Base-by-base conservation (phyloP, 768 basidiomycete species). In the Kwoniella shandongensis region DNA sequence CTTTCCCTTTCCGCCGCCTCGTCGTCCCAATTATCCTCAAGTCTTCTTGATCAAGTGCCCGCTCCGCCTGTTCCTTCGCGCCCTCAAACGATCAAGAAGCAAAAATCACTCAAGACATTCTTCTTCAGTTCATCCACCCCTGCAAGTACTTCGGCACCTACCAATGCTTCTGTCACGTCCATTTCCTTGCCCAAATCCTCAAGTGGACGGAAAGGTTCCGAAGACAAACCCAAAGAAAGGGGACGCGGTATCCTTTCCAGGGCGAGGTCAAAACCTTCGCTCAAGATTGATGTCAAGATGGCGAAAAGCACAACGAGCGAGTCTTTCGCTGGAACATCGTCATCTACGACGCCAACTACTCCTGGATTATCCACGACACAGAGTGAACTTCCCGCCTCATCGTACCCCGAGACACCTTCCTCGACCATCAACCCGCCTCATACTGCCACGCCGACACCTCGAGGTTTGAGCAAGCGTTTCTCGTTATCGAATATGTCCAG, bases 381-480 rank as follows among this genome's bases (percentile, higher is more conserved):
- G 30, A 50, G 46, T 2, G 54, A 42, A 32, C 39, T 36, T 8
- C 46, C 54, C 27, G 26, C 30, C 10, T 55, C 54, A 0, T 45
- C 47, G 17, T 32, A 6, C 13, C 7, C 32, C 13, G 6, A 6
- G 7, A 44, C 56, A n/a, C 30, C 36, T 18, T 5, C 38, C 40
- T 39, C 45, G 10, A 3, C 22, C 20, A 30, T 22, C 17, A 8
- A 3, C 20, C 5, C 47, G 4, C 45, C 23, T 11, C 20, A 17
- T 26, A 48, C 46, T 26, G n/a, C n/a, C 26, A n/a, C n/a, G 20
- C 7, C 45, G 22, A 32, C 20, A 23, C 47, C 53, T 22, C 53
- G 59, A 22, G 58, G 67, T 26, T 47, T 71, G 38, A 62, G 52
- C 23, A 72, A 72, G 51, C 41, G 70, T 7, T 72, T 72, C 54